Evolutionary conservation across 495 filamentous ascomycete genomes (phyloP), one percentile per base, ranked within the genome.

Genomic region (Penicillium parvum): DNA sequence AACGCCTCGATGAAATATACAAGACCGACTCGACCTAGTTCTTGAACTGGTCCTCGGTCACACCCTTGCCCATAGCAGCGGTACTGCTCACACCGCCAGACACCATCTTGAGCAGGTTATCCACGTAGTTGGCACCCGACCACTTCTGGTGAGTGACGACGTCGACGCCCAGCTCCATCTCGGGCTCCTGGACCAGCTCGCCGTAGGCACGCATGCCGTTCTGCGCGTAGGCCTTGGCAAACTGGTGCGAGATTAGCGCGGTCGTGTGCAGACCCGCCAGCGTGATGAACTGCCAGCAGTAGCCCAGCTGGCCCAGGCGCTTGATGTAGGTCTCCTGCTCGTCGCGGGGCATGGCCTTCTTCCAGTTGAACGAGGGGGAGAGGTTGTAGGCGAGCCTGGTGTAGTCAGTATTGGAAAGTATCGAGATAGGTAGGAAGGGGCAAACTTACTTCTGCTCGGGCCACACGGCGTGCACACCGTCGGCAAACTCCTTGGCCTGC

Each of bases 251-350:
- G 66, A 94, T 94, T 18, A 98, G 78, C 15, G 92, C 92, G 4
- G 88, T 95, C 20, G 87, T 95, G 75, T 97, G 94, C 53, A 97
- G 76, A 45, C 92, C 94, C n/a, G 90, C 92, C 23, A 98, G 82
- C 21, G 94, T 98, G 74, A 98, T 97, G 80, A 98, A 98, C 68
- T 98, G 92, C 92, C 92, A 97, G 77, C 85, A 94, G 79, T 96
- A 98, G 34, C 92, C 92, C 21, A 98, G 81, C 29, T 69, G 64
- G 41, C 81, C 88, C 27, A 98, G 84, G 15, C 91, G 87, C 47
- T 82, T 71, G 72, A 98, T 97, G 71, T 96, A 98, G 15, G 94
- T 97, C 69, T 95, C 87, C 68, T 98, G 94, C 63, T 97, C 94
- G 32, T 82, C 74, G 50, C 84, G 79, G 19, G 86, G 74, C 94